phyloP scores from a whole-genome alignment of 805 yeast genomes.

The Saccharomycopsis sp. region DNA sequence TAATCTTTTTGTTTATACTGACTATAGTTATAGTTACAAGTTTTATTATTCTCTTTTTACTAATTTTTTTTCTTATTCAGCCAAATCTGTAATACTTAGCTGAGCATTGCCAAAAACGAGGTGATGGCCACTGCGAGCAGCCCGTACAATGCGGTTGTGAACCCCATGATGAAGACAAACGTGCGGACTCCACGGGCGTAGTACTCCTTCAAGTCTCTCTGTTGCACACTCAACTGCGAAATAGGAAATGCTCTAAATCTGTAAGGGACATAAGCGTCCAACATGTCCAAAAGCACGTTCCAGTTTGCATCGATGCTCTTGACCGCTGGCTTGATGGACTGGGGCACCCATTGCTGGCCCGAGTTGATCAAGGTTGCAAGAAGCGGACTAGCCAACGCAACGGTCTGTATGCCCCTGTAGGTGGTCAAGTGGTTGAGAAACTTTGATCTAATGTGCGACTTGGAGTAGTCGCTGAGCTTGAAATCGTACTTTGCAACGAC shows the following conservation, averaged over 20 bases:
- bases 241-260: conserved; percentile 13
- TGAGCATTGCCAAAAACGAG: not conserved
- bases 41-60: not conserved
- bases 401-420: not conserved
- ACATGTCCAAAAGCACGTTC: conserved; percentile 2
- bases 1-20: not conserved
- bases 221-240: conserved; percentile 11
- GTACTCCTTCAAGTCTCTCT: not conserved
- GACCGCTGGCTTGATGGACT: conserved; percentile 1
- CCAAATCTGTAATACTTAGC: not conserved
- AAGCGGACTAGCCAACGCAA: conserved; percentile 5
- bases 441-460: conserved; percentile 6
- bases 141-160: not conserved
- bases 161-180: not conserved
- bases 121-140: not conserved
- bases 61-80: not conserved
- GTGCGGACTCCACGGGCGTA: not conserved
- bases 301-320: conserved; percentile 4
- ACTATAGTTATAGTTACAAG: not conserved
- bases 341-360: conserved; percentile 5
- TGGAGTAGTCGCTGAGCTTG: conserved; percentile 11
- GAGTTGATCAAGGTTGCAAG: not conserved
- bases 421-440: conserved; percentile 14
- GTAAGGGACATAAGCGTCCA: conserved; percentile 12
- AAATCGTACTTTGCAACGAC: not conserved